Percentiles rank a stretch among this genome's conserved stretches.
Conservation (phyloP, 2,329 filamentous ascomycete genomes). For the Trichoderma cornu-damae region DNA sequence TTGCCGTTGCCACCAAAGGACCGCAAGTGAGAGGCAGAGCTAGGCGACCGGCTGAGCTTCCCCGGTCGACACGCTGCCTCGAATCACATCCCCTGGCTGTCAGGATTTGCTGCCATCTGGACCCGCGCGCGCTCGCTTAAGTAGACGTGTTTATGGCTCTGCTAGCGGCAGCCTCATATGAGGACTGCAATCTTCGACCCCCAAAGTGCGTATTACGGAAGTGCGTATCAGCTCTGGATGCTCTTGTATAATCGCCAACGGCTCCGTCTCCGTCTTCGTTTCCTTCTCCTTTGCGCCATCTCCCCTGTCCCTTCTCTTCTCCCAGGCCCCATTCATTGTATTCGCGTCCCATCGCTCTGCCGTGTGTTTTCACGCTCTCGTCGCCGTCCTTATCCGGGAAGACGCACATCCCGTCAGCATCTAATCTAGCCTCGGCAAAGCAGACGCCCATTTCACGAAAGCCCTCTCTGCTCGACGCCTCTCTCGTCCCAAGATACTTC, state of each 20-base stretch:
- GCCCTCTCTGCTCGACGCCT: background rate
- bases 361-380: background rate
- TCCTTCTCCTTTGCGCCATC: background rate
- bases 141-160: background rate
- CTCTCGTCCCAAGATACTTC: background rate
- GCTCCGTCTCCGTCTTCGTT: background rate
- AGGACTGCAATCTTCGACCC: background rate
- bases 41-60: background rate
- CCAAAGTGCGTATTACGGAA: no score
- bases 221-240: no score
- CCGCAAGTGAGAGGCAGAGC: background rate
- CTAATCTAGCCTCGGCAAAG: conserved; percentile 8
- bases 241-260: background rate
- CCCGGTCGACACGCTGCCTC: background rate
- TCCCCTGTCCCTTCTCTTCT: no score
- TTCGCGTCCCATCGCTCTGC: background rate
- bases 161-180: background rate
- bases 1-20: no score
- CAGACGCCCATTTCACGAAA: background rate
- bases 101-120: background rate
- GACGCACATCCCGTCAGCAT: background rate
- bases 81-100: background rate
- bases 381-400: background rate
- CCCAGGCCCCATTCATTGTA: no score
- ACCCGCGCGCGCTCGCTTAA: background rate